Percentiles rank a stretch among this genome's conserved stretches.
These are phyloP conservation scores for Chalciporus piperatus DNA, from an alignment of 768 basidiomycete genomes.

Conservation along the genomic window DNA sequence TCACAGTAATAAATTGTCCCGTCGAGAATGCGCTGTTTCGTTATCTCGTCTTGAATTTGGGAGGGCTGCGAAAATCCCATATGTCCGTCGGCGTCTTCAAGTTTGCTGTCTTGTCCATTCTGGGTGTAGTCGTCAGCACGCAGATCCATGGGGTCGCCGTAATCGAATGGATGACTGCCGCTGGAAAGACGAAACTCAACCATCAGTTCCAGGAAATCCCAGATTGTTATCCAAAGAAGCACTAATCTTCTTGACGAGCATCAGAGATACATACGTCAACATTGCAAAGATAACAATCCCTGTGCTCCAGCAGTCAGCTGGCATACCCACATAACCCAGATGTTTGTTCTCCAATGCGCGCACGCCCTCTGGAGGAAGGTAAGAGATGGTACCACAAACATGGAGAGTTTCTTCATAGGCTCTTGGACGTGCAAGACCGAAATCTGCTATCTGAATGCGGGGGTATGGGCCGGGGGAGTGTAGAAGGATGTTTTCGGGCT, in stretches of 20 bases:
- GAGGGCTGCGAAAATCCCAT: constrained; percentile 30
- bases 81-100: constrained; percentile 36
- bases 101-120: constrained; percentile 17
- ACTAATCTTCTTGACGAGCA: background rate
- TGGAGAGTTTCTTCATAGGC: constrained; percentile 82
- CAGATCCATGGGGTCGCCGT: constrained; percentile 35
- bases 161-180: constrained; percentile 77
- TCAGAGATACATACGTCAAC: constrained; percentile 59
- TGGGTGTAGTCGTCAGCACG: constrained; percentile 6
- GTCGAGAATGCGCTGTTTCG: constrained; percentile 69
- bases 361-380: constrained; percentile 83
- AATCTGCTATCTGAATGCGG: constrained; percentile 81
- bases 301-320: constrained; percentile 88
- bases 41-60: constrained; percentile 50
- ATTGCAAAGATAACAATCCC: constrained; percentile 81
- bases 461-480: constrained; percentile 81
- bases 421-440: constrained; percentile 77
- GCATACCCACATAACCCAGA: constrained; percentile 74
- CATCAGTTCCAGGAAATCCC: constrained; percentile 11
- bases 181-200: constrained; percentile 34
- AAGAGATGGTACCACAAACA: constrained; percentile 85
- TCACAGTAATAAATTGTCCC: constrained; percentile 57
- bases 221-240: background rate
- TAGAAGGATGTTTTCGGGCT: constrained; percentile 86
- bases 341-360: constrained; percentile 74